These are phyloP conservation scores for Spatholobus suberectus DNA, from an alignment of 306 rosid species.

Conservation along the genomic window DNA sequence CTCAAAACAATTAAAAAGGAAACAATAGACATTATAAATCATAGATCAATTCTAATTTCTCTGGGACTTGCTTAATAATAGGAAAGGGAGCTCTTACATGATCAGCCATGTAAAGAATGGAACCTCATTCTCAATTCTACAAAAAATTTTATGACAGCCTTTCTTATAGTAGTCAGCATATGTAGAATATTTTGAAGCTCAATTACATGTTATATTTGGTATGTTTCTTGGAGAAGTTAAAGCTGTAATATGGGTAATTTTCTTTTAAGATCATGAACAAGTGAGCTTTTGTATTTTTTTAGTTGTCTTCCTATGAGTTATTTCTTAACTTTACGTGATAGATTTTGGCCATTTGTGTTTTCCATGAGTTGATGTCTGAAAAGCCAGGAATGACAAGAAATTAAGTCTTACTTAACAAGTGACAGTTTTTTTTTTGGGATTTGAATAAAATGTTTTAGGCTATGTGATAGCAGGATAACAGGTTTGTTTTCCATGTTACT, in stretches of 20 bases:
- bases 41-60: constrained; percentile 7
- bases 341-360: constrained; percentile 5
- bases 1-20: not conserved
- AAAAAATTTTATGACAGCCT: not conserved
- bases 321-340: not conserved
- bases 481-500: not conserved
- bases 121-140: no score
- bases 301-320: constrained; percentile 3
- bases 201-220: not conserved
- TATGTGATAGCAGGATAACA: constrained; percentile 5
- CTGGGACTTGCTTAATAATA: no score
- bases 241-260: not conserved
- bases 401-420: constrained; percentile 17
- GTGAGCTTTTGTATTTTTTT: not conserved
- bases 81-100: no score
- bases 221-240: not conserved
- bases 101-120: no score
- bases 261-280: constrained; percentile 17
- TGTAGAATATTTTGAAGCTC: not conserved
- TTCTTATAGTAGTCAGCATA: not conserved
- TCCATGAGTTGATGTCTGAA: constrained; percentile 23
- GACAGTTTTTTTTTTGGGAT: not conserved
- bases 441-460: not conserved
- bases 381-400: not conserved
- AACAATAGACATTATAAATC: not conserved